Base-by-base conservation (phyloP, 345 rosid species). In the Toxicodendron radicans region DNA sequence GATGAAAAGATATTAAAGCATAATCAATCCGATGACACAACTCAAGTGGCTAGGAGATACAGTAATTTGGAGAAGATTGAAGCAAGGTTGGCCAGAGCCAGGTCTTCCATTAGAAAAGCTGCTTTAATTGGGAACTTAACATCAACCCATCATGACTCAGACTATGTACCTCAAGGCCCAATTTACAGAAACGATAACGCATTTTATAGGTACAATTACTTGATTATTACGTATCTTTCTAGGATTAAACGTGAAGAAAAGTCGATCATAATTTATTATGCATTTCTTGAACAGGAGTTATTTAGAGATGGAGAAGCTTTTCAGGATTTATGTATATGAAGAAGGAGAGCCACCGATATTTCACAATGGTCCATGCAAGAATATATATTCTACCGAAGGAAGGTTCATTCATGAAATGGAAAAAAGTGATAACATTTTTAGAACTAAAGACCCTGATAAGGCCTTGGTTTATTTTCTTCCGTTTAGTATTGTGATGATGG, bases 401-500 rank as follows among this genome's bases (percentile, higher is more conserved):
- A 75, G 72, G 54, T 80, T 80, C 32, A 78, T 85, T 21, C 76
- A 76, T 41, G 84, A 78, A 51, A 16, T 85, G 69, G 88, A 82
- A 14, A 65, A 48, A 65, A 81, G 71, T 61, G 85, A 84, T 10
- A 76, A 76, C 1, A 51, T n/a, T 30, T 84, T 79, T 20, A 57
- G 84, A 57, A 89, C 90, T 0, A 57, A 27, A 72, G 85, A 90
- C 58, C 90, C 92, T 0, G 81, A 87, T 0, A 66, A 84, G 76
- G 95, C 97, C 48, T 80, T 76, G 48, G 90, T 85, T 73, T 88
- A 85, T 74, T 90, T 90, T 80, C 88, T 92, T 45, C 95, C 95
- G 20, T 88, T 90, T 58, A 88, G 91, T 75, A 91, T 90, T 51
- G 91, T 84, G 43, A 87, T 79, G 90, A 79, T 92, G 78, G 89